Evolutionary conservation across 148 eudicot species (phyloP).

Genomic region (Silene uniflora): DNA sequence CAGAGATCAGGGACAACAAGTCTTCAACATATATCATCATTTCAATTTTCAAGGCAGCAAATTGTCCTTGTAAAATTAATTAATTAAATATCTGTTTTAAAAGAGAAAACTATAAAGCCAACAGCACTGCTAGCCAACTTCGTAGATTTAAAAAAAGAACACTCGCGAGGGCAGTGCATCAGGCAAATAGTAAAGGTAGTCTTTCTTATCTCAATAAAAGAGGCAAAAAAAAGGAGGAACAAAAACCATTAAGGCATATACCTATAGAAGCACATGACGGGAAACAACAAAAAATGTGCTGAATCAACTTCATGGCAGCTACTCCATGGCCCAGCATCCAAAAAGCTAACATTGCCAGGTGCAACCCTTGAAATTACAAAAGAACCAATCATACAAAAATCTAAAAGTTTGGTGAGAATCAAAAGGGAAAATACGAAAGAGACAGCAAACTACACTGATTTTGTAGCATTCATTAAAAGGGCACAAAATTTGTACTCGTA

Average conservation of each 20-base stretch:
- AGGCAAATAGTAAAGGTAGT: not conserved
- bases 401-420: not conserved
- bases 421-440: not conserved
- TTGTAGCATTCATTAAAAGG: not conserved
- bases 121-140: no score
- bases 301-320: conserved; percentile 62
- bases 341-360: conserved; percentile 31
- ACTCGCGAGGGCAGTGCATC: not conserved
- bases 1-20: no score
- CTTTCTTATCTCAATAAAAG: not conserved
- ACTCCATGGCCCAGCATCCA: conserved; percentile 69
- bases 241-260: conserved; percentile 27
- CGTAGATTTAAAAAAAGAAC: no score
- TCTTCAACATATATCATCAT: no score
- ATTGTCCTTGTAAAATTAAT: not conserved
- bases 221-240: not conserved
- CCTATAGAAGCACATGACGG: conserved; percentile 93
- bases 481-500: not conserved
- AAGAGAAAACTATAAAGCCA: not conserved
- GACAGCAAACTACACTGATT: not conserved
- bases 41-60: not conserved
- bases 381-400: conserved; percentile 11
- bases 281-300: conserved; percentile 65
- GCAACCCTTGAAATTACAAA: conserved; percentile 32
- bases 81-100: not conserved